Evolutionary conservation across 371 early-diverging fungal species (phyloP).

Genomic region (Blastocladiella emersonii): DNA sequence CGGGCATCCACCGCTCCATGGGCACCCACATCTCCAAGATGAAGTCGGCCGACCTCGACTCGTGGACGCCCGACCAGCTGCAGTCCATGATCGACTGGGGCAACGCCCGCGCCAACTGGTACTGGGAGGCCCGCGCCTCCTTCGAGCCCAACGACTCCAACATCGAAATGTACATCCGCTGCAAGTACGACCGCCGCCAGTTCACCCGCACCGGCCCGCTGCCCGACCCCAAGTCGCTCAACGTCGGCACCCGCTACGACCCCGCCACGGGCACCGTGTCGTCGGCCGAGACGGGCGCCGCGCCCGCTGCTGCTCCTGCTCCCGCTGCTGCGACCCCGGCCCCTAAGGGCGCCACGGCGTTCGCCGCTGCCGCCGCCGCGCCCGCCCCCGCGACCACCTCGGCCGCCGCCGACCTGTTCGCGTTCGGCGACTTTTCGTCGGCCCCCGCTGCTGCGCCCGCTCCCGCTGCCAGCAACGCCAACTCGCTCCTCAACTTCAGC

Average conservation of each 20-base stretch:
- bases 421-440: background rate
- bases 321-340: background rate
- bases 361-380: background rate
- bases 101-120: constrained; percentile 60
- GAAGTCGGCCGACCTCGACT: constrained; percentile 70
- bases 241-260: background rate
- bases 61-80: constrained; percentile 74
- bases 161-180: constrained; percentile 67
- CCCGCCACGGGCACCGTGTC: background rate
- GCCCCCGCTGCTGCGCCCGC: background rate
- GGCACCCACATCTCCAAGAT: constrained; percentile 78
- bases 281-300: background rate
- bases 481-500: background rate
- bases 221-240: constrained; percentile 39
- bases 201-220: constrained; percentile 54
- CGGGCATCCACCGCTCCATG: constrained; percentile 70
- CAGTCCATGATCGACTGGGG: constrained; percentile 34
- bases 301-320: background rate
- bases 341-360: background rate
- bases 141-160: constrained; percentile 26
- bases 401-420: background rate
- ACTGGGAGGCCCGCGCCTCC: constrained; percentile 47
- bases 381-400: background rate
- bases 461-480: background rate
- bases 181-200: constrained; percentile 70